Evolutionary conservation across 768 basidiomycete genomes (phyloP), one percentile per base, ranked within the genome.

Genomic region (Cyclocybe cylindracea): DNA sequence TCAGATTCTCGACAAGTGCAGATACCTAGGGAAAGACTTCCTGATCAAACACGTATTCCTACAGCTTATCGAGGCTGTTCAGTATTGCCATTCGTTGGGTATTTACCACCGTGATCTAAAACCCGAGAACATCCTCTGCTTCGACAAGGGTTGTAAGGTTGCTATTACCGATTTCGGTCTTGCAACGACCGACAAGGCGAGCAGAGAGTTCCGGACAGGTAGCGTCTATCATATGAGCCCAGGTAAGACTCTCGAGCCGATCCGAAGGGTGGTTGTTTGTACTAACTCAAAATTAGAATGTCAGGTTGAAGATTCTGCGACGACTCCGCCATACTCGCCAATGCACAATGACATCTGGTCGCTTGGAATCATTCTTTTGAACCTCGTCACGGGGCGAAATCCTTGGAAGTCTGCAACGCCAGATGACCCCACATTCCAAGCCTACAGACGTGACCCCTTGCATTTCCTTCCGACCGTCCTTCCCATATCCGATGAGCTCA

Each of bases 161-260:
- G 86, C 91, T 46, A 82, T 98, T 56, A 95, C 94, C 35, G 96
- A 98, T 72, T 98, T 98, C 68, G 96, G 96, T 18, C 81, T 98
- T 6, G 89, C 95, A 2, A 97, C 95, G 4, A 89, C 88, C 16
- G 93, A 96, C 57, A 83, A 81, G 64, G 75, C 82, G 49, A 94
- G 91, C 61, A 81, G 81, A 48, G 95, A 98, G 68, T 93, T 94
- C 70, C 84, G 91, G 46, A 97, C 94, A 34, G 95, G 95, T n/a
- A 94, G 91, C 61, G 84, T 94, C n/a, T 97, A 94, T 70, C 96
- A 97, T 71, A 95, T 98, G 89, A 94, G 92, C 63, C 95, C 95
- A 70, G 93, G 90, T 85, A 69, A 44, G 79, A 68, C 49, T 42
- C 39, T 41, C 29, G 16, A 16, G 5, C 48, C 16, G 10, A 16